A percentile compares a stretch with the other conserved stretches of the same genome.
Conservation (phyloP, 148 eudicot species). For the Amaranthus cruentus region DNA sequence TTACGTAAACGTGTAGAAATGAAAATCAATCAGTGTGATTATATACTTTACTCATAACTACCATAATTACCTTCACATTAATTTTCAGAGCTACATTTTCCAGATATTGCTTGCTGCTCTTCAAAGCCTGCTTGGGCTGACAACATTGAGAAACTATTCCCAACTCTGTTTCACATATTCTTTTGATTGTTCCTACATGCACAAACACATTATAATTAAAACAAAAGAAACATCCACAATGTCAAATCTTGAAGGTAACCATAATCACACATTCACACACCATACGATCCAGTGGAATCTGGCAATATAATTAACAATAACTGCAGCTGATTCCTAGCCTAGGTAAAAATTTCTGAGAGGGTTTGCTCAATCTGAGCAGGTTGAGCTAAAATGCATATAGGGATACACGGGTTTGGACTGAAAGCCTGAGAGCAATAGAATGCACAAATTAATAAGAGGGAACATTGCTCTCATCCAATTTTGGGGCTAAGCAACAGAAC, state of each 20-base stretch:
- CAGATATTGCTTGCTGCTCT: slow-evolving; percentile 52
- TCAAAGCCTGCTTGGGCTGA: slow-evolving; percentile 45
- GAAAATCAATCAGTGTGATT: not conserved
- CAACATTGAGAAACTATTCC: slow-evolving; percentile 86
- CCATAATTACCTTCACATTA: slow-evolving; percentile 69
- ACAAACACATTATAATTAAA: not conserved
- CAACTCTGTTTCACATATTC: slow-evolving; percentile 78
- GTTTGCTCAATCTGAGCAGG: slow-evolving; percentile 45
- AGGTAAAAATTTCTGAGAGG: slow-evolving; percentile 32
- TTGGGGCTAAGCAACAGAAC: not conserved
- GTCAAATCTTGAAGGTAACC: not conserved
- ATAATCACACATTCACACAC: slow-evolving; percentile 29
- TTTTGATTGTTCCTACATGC: slow-evolving; percentile 58
- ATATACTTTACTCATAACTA: not conserved
- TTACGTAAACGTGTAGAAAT: not conserved
- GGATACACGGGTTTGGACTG: slow-evolving; percentile 33
- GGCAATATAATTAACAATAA: slow-evolving; percentile 70
- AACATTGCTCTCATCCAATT: no score
- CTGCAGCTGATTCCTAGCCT: slow-evolving; percentile 41
- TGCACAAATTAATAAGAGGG: not conserved
- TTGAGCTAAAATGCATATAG: slow-evolving; percentile 13
- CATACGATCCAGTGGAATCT: slow-evolving; percentile 56
- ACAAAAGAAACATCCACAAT: not conserved
- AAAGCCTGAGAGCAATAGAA: slow-evolving; percentile 39
- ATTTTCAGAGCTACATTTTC: slow-evolving; percentile 79